Conservation (phyloP, 2,329 filamentous ascomycete genomes). For the Chrysoporthe deuterocubensis region DNA sequence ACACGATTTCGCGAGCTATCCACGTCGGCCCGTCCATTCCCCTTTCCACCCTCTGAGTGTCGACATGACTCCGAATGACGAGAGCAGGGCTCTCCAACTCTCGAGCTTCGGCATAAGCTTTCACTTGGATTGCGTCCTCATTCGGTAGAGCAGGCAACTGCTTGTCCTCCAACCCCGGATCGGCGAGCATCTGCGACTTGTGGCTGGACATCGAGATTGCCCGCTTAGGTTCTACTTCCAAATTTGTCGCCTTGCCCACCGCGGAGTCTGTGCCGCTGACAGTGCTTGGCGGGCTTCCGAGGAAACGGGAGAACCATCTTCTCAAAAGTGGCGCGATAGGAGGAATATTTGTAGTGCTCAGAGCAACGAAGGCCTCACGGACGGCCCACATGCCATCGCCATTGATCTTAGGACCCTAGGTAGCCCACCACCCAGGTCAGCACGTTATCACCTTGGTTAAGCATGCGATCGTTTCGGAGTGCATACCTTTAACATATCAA, state of each 20-base stretch:
- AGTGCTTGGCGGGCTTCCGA: slow-evolving; percentile 1
- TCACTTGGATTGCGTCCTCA: background rate
- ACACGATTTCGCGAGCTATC: background rate
- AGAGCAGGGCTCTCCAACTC: background rate
- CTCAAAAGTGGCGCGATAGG: slow-evolving; percentile 21
- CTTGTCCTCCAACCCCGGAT: too few relatives aligned
- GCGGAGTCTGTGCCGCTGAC: background rate
- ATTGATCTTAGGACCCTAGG: slow-evolving; percentile 16
- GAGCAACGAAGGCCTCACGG: slow-evolving; percentile 22
- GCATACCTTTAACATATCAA: slow-evolving; percentile 19
- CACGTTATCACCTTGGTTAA: background rate
- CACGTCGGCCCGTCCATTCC: background rate
- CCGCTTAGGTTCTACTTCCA: background rate
- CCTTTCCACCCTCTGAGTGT: background rate
- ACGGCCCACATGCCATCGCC: slow-evolving; percentile 25
- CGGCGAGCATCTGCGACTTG: background rate
- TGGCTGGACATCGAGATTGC: background rate
- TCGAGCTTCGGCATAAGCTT: background rate
- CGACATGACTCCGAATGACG: background rate
- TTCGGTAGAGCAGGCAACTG: background rate
- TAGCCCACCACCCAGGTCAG: background rate
- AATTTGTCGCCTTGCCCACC: background rate
- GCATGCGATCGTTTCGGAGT: too few relatives aligned
- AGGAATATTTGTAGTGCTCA: slow-evolving; percentile 23
- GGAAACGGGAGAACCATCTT: slow-evolving; percentile 18